Conservation (phyloP, 2,329 filamentous ascomycete genomes). For the Dothiorella sarmentorum region DNA sequence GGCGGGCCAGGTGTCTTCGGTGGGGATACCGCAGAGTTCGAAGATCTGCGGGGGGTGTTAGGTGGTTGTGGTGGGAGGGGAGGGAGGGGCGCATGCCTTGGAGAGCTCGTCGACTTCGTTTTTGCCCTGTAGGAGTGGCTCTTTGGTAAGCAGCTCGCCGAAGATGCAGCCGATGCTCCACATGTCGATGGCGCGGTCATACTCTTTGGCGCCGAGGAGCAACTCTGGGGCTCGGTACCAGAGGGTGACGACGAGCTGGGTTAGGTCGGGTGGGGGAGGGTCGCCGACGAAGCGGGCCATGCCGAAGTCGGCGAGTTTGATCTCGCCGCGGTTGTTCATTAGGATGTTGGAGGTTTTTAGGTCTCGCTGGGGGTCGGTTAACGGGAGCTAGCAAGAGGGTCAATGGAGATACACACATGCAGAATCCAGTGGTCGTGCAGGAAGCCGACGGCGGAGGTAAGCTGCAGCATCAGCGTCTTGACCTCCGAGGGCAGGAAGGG, state of each 20-base stretch:
- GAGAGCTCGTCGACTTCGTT: slow-evolving; percentile 91
- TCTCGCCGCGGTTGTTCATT: slow-evolving; percentile 88
- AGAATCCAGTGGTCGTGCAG: slow-evolving; percentile 89
- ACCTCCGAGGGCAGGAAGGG: slow-evolving; percentile 89
- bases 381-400: neutral
- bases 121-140: slow-evolving; percentile 79
- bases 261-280: slow-evolving; percentile 70
- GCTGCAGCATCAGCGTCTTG: slow-evolving; percentile 83
- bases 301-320: slow-evolving; percentile 97
- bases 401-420: slow-evolving; percentile 36
- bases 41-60: slow-evolving; percentile 60
- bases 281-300: slow-evolving; percentile 90
- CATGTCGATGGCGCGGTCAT: slow-evolving; percentile 78
- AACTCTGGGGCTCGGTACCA: slow-evolving; percentile 96
- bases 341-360: slow-evolving; percentile 92
- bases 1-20: slow-evolving; percentile 75
- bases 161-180: slow-evolving; percentile 98
- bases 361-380: slow-evolving; percentile 59
- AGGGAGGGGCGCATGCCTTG: slow-evolving; percentile 44
- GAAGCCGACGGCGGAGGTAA: slow-evolving; percentile 75
- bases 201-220: slow-evolving; percentile 73
- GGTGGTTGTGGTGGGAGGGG: slow-evolving; percentile 21
- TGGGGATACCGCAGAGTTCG: slow-evolving; percentile 81
- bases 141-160: slow-evolving; percentile 79
- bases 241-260: slow-evolving; percentile 89